These are phyloP conservation scores for Kalanchoe fedtschenkoi DNA, from an alignment of 164 flowering plant genomes.

Conservation along the genomic window DNA sequence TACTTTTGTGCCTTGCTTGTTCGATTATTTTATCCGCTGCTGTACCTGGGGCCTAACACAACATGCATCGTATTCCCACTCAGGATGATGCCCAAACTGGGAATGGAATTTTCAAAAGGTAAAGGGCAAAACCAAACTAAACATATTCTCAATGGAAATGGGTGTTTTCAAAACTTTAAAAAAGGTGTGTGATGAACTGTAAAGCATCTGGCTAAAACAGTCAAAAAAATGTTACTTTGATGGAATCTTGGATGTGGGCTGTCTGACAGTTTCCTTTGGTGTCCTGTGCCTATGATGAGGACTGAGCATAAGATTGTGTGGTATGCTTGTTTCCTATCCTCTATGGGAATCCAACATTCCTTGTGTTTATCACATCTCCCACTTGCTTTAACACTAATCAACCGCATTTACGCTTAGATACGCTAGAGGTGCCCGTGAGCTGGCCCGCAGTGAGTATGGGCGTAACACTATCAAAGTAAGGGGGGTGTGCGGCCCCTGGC, in stretches of 20 bases:
- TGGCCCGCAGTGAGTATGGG: no score
- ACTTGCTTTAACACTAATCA: background rate
- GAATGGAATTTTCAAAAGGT: constrained; percentile 5
- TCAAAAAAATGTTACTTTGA: background rate
- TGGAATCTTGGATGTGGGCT: constrained; percentile 6
- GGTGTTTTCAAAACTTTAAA: background rate
- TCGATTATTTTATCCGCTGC: no score
- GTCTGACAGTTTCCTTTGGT: background rate
- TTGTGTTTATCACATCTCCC: background rate
- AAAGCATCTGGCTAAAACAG: background rate
- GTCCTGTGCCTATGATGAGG: constrained; percentile 1
- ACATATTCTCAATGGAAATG: background rate
- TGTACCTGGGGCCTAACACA: no score
- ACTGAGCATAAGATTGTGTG: constrained; percentile 6
- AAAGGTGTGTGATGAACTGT: background rate
- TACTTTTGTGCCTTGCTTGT: no score
- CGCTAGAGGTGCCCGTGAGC: no score
- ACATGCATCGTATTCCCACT: constrained; percentile 3
- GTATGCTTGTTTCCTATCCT: background rate
- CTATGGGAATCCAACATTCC: constrained; percentile 2
- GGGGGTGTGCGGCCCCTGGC: no score
- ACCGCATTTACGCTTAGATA: no score
- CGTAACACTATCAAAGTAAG: no score
- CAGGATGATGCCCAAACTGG: background rate
- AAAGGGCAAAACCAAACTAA: background rate